These are phyloP conservation scores for Candida ascalaphidarum DNA, from an alignment of 805 yeast species.

Conservation along the genomic window DNA sequence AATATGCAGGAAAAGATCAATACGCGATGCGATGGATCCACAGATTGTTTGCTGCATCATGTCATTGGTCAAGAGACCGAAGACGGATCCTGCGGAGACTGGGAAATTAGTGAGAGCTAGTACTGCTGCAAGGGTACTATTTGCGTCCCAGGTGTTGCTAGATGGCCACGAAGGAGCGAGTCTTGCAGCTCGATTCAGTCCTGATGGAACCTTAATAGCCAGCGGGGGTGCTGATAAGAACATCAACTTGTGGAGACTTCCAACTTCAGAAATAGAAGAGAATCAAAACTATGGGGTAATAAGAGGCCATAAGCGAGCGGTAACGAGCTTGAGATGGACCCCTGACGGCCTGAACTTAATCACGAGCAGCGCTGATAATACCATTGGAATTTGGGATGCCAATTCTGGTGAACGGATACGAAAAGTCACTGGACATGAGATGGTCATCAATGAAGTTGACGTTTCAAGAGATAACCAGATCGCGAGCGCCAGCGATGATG, in stretches of 20 bases:
- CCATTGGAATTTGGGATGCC: slow-evolving; percentile 56
- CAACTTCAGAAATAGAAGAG: slow-evolving; percentile 13
- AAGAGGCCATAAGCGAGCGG: slow-evolving; percentile 55
- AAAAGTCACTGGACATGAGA: slow-evolving; percentile 44
- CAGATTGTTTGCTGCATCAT: too few species aligned
- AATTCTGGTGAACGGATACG: slow-evolving; percentile 46
- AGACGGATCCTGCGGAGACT: too few species aligned
- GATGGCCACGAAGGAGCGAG: slow-evolving; percentile 51
- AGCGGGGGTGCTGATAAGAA: slow-evolving; percentile 54
- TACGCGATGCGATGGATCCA: too few species aligned
- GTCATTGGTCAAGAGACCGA: too few species aligned
- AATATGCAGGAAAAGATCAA: too few species aligned
- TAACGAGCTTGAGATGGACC: slow-evolving; percentile 52
- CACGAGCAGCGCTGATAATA: slow-evolving; percentile 53
- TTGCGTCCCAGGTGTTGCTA: slow-evolving; percentile 24
- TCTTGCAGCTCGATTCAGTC: slow-evolving; percentile 42
- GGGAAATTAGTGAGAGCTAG: too few species aligned
- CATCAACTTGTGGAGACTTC: slow-evolving; percentile 40
- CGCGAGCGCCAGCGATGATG: slow-evolving; percentile 59
- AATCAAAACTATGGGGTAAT: slow-evolving; percentile 36
- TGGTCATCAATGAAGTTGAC: slow-evolving; percentile 49
- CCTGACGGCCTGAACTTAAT: slow-evolving; percentile 34
- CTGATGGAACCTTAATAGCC: slow-evolving; percentile 44
- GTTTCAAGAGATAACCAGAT: slow-evolving; percentile 20
- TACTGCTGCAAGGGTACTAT: slow-evolving; percentile 8